These are phyloP conservation scores for Acorus calamus DNA, from an alignment of 106 monocot genomes.

Conservation along the genomic window DNA sequence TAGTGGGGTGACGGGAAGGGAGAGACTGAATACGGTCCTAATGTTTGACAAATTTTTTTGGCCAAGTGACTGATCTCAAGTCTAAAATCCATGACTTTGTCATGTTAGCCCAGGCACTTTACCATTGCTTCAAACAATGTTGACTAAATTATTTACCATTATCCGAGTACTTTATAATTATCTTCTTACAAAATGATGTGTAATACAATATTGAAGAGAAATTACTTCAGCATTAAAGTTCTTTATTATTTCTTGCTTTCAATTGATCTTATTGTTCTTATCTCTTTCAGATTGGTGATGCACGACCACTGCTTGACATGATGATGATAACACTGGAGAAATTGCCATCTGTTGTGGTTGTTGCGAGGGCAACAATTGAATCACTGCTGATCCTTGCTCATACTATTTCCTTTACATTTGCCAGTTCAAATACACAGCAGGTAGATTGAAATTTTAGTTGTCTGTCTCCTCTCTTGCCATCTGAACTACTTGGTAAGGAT, in stretches of 20 bases:
- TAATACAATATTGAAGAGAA: no score
- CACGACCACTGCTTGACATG: constrained; percentile 69
- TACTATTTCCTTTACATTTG: constrained; percentile 52
- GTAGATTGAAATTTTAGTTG: constrained; percentile 10
- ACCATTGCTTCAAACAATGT: no score
- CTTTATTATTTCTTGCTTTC: not conserved
- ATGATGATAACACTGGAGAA: constrained; percentile 82
- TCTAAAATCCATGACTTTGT: no score
- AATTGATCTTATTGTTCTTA: constrained; percentile 2
- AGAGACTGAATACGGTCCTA: no score
- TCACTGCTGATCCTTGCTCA: constrained; percentile 83
- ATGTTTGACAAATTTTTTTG: no score
- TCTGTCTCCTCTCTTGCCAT: not conserved
- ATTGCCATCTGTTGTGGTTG: constrained; percentile 32
- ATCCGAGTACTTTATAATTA: no score
- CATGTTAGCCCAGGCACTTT: no score
- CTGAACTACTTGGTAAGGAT: no score
- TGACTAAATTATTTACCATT: no score
- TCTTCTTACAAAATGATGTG: no score
- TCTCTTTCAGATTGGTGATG: constrained; percentile 54
- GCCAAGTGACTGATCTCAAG: no score
- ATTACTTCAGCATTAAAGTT: not conserved
- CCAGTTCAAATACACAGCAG: constrained; percentile 31
- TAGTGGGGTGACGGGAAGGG: no score
- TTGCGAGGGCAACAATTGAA: constrained; percentile 73